Evolutionary conservation across 2,329 filamentous ascomycete species (phyloP).

Genomic region (Huntiella omanensis): DNA sequence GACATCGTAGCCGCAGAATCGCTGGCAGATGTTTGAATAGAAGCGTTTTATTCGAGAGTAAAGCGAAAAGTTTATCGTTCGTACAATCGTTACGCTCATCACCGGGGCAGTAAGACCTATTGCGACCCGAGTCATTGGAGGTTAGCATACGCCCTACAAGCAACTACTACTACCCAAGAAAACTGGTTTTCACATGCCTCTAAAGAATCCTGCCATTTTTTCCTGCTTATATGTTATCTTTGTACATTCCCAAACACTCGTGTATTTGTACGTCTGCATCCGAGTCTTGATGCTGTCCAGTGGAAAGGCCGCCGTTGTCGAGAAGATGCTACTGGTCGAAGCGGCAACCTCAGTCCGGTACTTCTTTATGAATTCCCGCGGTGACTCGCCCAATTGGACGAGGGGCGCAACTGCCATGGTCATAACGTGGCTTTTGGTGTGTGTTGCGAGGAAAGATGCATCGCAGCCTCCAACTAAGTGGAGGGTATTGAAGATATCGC

Average conservation of each 20-base stretch:
- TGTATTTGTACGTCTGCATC: conserved; percentile 72
- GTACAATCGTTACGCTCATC: conserved; percentile 56
- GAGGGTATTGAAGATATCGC: neutral
- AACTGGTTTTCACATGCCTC: conserved; percentile 35
- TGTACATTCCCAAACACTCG: conserved; percentile 55
- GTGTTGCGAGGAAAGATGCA: neutral
- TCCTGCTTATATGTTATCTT: conserved; percentile 58
- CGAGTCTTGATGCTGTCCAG: conserved; percentile 80
- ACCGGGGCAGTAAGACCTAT: conserved; percentile 62
- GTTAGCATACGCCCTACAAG: conserved; percentile 1
- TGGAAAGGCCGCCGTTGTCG: conserved; percentile 65
- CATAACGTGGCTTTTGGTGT: neutral
- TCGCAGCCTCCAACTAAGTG: conserved; percentile 1
- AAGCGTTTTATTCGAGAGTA: conserved; percentile 62
- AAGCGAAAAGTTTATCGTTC: conserved; percentile 61
- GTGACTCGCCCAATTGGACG: conserved; percentile 7
- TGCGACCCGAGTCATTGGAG: neutral
- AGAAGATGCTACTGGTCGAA: conserved; percentile 57
- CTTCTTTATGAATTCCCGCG: conserved; percentile 10
- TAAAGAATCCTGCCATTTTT: conserved; percentile 58
- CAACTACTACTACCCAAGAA: neutral
- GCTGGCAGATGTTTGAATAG: conserved; percentile 51
- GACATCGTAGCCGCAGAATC: conserved; percentile 49
- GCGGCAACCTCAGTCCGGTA: conserved; percentile 70
- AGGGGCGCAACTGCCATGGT: conserved; percentile 8